Evolutionary conservation across 2,329 filamentous ascomycete genomes (phyloP).

Genomic region (Colletotrichum musicola): DNA sequence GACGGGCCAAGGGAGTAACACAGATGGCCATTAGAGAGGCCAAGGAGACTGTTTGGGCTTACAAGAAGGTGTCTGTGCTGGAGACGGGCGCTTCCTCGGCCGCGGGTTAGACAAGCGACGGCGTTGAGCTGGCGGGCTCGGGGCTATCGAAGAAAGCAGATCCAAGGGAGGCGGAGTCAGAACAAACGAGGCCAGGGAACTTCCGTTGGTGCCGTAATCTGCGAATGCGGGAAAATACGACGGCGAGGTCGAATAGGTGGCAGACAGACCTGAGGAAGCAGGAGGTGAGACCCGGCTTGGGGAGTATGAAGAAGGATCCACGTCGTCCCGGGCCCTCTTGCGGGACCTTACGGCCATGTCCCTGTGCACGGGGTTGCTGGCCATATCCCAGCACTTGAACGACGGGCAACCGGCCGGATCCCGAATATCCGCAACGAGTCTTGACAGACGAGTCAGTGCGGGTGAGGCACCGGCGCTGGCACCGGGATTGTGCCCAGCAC

Average conservation of each 20-base stretch:
- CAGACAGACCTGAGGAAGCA: not conserved
- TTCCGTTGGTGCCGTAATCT: not conserved
- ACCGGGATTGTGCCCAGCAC: constrained; percentile 4
- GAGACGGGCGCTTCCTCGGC: not conserved
- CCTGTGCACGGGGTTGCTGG: not conserved
- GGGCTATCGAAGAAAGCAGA: not conserved
- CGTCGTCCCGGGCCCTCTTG: constrained; percentile 25
- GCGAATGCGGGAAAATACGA: constrained; percentile 1
- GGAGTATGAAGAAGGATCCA: constrained; percentile 11
- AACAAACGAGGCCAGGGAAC: not conserved
- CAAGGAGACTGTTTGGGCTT: constrained; percentile 7
- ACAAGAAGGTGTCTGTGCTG: constrained; percentile 15
- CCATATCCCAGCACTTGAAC: not conserved
- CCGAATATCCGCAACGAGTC: not conserved
- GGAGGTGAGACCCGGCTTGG: not conserved
- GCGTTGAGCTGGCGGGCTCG: constrained; percentile 9
- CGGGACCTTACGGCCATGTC: constrained; percentile 4
- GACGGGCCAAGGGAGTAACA: not conserved
- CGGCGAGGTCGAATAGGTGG: not conserved
- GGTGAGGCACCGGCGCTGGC: constrained; percentile 12
- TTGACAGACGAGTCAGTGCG: not conserved
- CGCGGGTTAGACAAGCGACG: constrained; percentile 20
- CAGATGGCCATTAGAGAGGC: not conserved
- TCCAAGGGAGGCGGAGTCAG: not conserved
- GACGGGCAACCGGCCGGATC: not conserved